Evolutionary conservation across 2,329 filamentous ascomycete genomes (phyloP), one percentile per base, ranked within the genome.

Genomic region (Coccinonectria pachysandricola): DNA sequence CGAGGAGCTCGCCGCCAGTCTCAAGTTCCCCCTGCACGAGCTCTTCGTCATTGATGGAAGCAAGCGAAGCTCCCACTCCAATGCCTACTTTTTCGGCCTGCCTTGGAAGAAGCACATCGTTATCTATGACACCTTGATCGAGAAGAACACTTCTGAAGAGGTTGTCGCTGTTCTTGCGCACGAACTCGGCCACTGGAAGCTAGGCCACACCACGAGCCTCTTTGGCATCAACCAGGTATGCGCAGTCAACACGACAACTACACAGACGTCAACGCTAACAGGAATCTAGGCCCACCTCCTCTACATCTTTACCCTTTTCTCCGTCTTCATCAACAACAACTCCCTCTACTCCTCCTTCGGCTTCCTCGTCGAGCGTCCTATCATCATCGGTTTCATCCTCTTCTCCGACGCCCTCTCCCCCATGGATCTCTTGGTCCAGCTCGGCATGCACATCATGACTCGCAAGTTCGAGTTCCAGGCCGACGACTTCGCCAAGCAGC

Each of bases 91-190:
- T 64, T 95, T 92, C 46, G 91, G 91, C 34, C 72, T 98, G 30
- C 91, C 91, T 21, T 98, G 88, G 87, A 95, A 95, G 72, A 96
- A 96, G 72, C 92, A 96, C 65, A 98, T 98, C 64, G 91, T 98
- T 49, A 92, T 98, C 51, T 98, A 94, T 54, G 91, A 98, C 53
- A 98, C 92, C 5, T 62, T 98, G 37, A 86, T 98, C 37, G 88
- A 95, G 59, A 94, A 96, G 72, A 91, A 81, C 54, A 75, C 87
- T 36, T 77, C 82, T 4, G 71, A 91, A 49, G 91, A 98, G 58
- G 87, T 98, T 20, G 84, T 94, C 32, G 88, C 91, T 40, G 87
- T 98, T 27, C 65, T 98, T 28, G 87, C 85, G 18, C 91, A 98
- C 54, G 91, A 98, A 59, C 72, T 98, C 24, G 91, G 91, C 26